Percentiles rank a stretch among this genome's conserved stretches.
phyloP scores from a whole-genome alignment of 352 stramenopile genomes.

The Blastocystis sp. region DNA sequence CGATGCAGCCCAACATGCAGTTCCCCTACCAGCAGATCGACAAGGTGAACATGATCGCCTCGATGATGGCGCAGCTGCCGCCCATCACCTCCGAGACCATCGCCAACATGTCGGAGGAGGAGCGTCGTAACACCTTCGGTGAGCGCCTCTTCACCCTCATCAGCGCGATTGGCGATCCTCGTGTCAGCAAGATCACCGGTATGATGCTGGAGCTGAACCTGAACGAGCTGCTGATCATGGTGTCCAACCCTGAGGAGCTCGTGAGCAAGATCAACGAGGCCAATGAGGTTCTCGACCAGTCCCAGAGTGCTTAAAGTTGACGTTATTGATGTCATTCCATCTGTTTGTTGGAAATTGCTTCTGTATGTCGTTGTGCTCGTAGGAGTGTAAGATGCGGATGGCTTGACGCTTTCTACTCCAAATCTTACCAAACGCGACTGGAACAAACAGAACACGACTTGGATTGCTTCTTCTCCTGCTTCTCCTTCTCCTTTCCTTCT shows the following conservation, averaged over 20 bases:
- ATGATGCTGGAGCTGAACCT: constrained; percentile 68
- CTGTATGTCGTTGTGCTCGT: too few relatives aligned
- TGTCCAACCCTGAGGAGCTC: constrained; percentile 60
- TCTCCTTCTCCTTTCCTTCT: background rate
- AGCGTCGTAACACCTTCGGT: constrained; percentile 99
- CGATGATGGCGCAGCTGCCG: constrained; percentile 12
- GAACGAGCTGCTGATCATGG: constrained; percentile 51
- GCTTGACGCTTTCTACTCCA: too few relatives aligned
- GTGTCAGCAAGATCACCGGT: constrained; percentile 68
- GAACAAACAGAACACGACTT: too few relatives aligned
- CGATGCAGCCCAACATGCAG: constrained; percentile 74
- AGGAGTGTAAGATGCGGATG: too few relatives aligned
- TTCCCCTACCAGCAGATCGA: background rate
- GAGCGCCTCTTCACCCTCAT: constrained; percentile 97
- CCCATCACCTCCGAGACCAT: constrained; percentile 87
- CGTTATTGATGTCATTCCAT: background rate
- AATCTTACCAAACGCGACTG: too few relatives aligned
- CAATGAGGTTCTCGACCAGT: constrained; percentile 77
- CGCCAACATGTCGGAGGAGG: constrained; percentile 86
- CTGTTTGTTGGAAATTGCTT: background rate
- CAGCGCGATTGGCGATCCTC: constrained; percentile 37
- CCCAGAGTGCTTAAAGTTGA: constrained; percentile 25
- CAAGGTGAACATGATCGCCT: constrained; percentile 5
- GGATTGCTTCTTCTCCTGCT: background rate
- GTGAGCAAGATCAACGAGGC: constrained; percentile 64